phyloP scores from a whole-genome alignment of 1,139 yeast genomes.

The Sugiyamaella sp. region DNA sequence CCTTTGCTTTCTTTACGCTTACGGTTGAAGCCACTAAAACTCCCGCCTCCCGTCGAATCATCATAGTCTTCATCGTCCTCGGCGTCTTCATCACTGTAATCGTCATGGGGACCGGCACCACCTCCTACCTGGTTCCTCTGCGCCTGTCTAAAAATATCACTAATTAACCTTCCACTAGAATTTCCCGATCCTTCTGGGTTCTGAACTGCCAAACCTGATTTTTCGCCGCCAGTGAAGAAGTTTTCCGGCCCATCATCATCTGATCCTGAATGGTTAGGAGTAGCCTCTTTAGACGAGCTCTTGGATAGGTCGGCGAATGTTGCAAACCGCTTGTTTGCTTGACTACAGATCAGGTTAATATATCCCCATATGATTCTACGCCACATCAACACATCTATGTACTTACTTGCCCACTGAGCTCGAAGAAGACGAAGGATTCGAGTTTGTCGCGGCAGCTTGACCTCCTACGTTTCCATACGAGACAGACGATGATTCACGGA shows the following conservation, averaged over 20 bases:
- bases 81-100: conserved; percentile 33
- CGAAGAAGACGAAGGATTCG: neutral
- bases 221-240: conserved; percentile 94
- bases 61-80: conserved; percentile 43
- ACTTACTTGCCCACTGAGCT: too few relatives aligned
- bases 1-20: conserved; percentile 30
- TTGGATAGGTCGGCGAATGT: conserved; percentile 53
- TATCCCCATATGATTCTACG: too few relatives aligned
- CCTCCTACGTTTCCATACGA: neutral
- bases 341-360: too few relatives aligned
- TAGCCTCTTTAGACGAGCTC: conserved; percentile 28
- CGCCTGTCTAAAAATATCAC: conserved; percentile 64
- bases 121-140: conserved; percentile 34
- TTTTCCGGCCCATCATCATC: conserved; percentile 69
- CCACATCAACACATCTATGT: too few relatives aligned
- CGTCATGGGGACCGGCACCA: conserved; percentile 7
- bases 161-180: conserved; percentile 47
- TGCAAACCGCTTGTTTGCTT: conserved; percentile 37
- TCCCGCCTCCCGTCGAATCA: conserved; percentile 42
- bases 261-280: conserved; percentile 43
- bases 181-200: conserved; percentile 67
- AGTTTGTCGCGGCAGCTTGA: neutral
- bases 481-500: neutral
- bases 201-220: conserved; percentile 90
- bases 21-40: conserved; percentile 11